Conservation (phyloP, 164 flowering plant species). For the Litsea cubeba region DNA sequence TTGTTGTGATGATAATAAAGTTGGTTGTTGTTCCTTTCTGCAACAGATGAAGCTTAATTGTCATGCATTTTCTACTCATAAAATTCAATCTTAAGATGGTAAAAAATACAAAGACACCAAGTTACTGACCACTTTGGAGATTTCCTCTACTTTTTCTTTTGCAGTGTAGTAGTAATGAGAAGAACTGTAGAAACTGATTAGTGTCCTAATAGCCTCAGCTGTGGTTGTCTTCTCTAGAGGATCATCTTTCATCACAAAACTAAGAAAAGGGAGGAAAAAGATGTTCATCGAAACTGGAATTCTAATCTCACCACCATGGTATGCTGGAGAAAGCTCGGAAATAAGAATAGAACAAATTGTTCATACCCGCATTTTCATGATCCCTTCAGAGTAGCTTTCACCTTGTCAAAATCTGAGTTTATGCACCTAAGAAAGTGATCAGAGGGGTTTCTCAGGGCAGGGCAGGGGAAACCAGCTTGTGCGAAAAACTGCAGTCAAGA, state of each 20-base stretch:
- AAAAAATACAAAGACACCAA: not conserved
- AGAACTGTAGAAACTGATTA: slow-evolving; percentile 46
- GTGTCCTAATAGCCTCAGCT: slow-evolving; percentile 68
- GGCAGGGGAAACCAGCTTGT: slow-evolving; percentile 96
- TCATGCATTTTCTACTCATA: not conserved
- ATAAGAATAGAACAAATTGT: not conserved
- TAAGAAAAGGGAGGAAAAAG: slow-evolving; percentile 19
- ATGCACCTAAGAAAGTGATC: slow-evolving; percentile 94
- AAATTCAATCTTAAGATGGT: not conserved
- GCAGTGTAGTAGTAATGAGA: slow-evolving; percentile 60
- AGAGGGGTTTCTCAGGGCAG: slow-evolving; percentile 89
- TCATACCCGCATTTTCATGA: slow-evolving; percentile 85
- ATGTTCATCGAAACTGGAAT: not conserved
- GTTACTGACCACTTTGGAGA: slow-evolving; percentile 72
- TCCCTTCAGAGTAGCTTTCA: slow-evolving; percentile 84
- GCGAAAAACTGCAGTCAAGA: slow-evolving; percentile 67
- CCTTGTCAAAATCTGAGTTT: slow-evolving; percentile 93
- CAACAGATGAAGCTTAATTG: slow-evolving; percentile 5
- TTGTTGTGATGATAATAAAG: no score
- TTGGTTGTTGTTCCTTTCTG: slow-evolving; percentile 99
- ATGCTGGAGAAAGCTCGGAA: not conserved
- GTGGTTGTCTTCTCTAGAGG: slow-evolving; percentile 83
- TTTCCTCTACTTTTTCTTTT: slow-evolving; percentile 59
- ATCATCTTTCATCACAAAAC: slow-evolving; percentile 74
- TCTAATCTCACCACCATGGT: not conserved